Conservation (phyloP, 306 rosid genomes). For the Cajanus cajan region DNA sequence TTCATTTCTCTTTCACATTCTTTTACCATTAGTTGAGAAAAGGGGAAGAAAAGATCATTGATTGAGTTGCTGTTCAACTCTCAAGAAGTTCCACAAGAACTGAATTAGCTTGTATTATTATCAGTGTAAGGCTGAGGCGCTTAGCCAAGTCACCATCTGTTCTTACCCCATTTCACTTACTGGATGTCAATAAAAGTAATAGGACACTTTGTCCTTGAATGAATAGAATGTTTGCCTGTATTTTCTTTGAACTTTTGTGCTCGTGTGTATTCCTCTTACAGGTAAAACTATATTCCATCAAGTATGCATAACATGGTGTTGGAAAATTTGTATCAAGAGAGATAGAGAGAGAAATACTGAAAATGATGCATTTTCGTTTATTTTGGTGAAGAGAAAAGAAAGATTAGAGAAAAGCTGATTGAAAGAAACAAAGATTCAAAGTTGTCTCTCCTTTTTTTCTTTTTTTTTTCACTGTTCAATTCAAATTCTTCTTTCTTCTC, state of each 20-base stretch:
- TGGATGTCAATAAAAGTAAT: conserved; percentile 30
- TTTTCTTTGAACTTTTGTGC: background rate
- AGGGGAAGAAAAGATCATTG: conserved; percentile 24
- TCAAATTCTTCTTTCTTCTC: too few relatives aligned
- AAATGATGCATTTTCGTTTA: too few relatives aligned
- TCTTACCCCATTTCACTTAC: conserved; percentile 28
- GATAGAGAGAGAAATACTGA: too few relatives aligned
- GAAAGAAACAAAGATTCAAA: too few relatives aligned
- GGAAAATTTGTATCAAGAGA: background rate
- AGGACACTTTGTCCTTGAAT: conserved; percentile 36
- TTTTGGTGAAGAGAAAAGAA: background rate
- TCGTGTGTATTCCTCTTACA: background rate
- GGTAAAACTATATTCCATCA: background rate
- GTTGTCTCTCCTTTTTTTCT: too few relatives aligned
- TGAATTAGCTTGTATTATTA: background rate
- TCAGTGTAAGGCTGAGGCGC: background rate
- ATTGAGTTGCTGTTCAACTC: conserved; percentile 3
- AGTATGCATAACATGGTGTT: background rate
- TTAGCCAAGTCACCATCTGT: conserved; percentile 4
- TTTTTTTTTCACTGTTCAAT: too few relatives aligned
- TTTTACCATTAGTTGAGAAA: conserved; percentile 31
- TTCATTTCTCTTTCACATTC: conserved; percentile 29
- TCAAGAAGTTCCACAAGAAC: background rate
- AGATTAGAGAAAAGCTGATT: too few relatives aligned
- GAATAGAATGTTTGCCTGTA: conserved; percentile 14